Conservation (phyloP, 768 basidiomycete species). For the Amanita subjunquillea region DNA sequence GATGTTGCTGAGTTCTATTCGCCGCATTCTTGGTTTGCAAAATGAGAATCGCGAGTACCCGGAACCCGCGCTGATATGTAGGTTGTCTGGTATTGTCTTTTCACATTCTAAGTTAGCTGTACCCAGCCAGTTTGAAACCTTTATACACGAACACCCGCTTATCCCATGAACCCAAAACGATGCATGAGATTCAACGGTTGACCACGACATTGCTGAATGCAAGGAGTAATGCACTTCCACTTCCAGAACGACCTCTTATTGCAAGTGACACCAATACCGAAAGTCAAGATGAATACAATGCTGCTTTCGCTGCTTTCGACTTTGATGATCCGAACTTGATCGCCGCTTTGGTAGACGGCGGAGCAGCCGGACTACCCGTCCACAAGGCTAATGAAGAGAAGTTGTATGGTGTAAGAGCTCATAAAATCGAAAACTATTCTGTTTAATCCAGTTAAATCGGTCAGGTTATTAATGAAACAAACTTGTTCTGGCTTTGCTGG, state of each 20-base stretch:
- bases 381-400: slow-evolving; percentile 33
- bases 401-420: slow-evolving; percentile 35
- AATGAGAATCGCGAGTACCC: slow-evolving; percentile 39
- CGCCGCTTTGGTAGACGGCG: slow-evolving; percentile 38
- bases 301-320: slow-evolving; percentile 38
- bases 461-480: slow-evolving; percentile 10
- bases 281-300: slow-evolving; percentile 69
- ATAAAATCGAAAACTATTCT: neutral
- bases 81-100: neutral
- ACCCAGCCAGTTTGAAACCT: slow-evolving; percentile 47
- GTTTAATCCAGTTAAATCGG: slow-evolving; percentile 1
- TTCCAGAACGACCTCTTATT: slow-evolving; percentile 23
- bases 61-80: slow-evolving; percentile 36
- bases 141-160: slow-evolving; percentile 35
- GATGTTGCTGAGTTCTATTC: slow-evolving; percentile 46
- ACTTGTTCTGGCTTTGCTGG: slow-evolving; percentile 23
- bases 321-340: slow-evolving; percentile 47
- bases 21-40: slow-evolving; percentile 35
- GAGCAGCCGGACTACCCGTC: slow-evolving; percentile 13
- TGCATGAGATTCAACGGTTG: slow-evolving; percentile 44
- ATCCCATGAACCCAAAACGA: slow-evolving; percentile 27
- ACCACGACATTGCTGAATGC: slow-evolving; percentile 54
- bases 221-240: slow-evolving; percentile 37
- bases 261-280: slow-evolving; percentile 36
- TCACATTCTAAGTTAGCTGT: neutral